phyloP scores from a whole-genome alignment of 306 rosid genomes.

The Potentilla sterilis region DNA sequence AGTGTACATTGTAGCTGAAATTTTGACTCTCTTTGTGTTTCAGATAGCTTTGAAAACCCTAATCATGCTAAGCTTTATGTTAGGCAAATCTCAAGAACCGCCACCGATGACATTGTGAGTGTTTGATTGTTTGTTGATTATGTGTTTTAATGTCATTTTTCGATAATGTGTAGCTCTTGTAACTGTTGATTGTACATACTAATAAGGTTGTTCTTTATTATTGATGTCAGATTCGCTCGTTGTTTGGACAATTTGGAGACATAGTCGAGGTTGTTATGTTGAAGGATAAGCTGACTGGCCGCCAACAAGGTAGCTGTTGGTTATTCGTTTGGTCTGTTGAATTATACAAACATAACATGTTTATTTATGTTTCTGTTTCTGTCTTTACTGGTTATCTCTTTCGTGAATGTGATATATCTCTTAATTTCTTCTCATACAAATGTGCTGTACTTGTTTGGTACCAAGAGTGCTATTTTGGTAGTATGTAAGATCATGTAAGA shows the following conservation, averaged over 20 bases:
- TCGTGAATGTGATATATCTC: background rate
- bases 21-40: background rate
- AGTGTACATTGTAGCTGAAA: background rate
- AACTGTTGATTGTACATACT: constrained; percentile 4
- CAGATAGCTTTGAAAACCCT: constrained; percentile 48
- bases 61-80: constrained; percentile 63
- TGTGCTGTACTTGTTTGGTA: background rate
- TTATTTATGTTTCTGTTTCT: background rate
- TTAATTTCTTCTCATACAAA: background rate
- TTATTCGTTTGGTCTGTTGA: no score
- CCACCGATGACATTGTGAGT: constrained; percentile 64
- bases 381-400: background rate
- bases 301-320: constrained; percentile 59
- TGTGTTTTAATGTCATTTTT: background rate
- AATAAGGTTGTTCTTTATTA: constrained; percentile 1
- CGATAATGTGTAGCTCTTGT: background rate
- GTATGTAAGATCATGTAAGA: constrained; percentile 22
- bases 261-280: constrained; percentile 72
- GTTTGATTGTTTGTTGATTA: constrained; percentile 6
- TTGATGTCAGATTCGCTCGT: constrained; percentile 54
- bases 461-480: constrained; percentile 9
- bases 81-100: constrained; percentile 69
- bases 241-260: constrained; percentile 71
- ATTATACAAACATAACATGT: no score
- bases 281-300: constrained; percentile 69